Evolutionary conservation across 768 basidiomycete genomes (phyloP), one percentile per base, ranked within the genome.

Genomic region (Sarcodon aspratus): DNA sequence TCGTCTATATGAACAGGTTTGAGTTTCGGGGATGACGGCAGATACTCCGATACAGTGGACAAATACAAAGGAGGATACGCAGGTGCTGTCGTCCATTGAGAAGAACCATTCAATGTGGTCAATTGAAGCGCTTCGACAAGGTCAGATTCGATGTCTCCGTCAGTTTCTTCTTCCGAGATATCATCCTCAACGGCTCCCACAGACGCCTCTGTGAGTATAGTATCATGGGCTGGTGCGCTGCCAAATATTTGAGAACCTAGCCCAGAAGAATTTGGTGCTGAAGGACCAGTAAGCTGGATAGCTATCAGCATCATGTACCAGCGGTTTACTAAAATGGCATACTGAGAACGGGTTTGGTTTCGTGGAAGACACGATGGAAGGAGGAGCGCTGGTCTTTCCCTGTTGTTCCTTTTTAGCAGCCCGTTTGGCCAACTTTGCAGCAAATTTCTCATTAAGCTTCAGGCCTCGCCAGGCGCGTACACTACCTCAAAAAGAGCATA

Each of bases 381-480:
- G 58, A 55, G 71, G 71, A 3, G 69, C 62, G 35, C 61, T 50
- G 46, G 63, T 66, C 44, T 68, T 66, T 45, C 61, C 58, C 45
- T 66, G 64, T 49, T 65, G 66, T 43, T 60, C 60, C 51, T 69
- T 71, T 38, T 52, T 64, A 10, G 66, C 68, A 6, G 69, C 64
- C 58, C 80, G 81, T 53, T 69, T 69, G 57, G 79, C 73, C 1
- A 92, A 70, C 58, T 87, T 85, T 32, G 69, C 70, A 9, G 90
- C 92, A 59, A 89, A 93, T 47, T 69, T 70, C 48, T 76, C 72
- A 59, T 93, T 91, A 55, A 72, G 78, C 31, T 81, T 73, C 44
- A 91, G 59, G 7, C 80, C 82, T 50, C 91, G 73, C 80, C 84
- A 93, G 32, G 85, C 90, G 17, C 91, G 79, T 46, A 92, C 68